These are phyloP conservation scores for Dactylis glomerata DNA, from an alignment of 176 grass and related monocot genomes.

Conservation along the genomic window DNA sequence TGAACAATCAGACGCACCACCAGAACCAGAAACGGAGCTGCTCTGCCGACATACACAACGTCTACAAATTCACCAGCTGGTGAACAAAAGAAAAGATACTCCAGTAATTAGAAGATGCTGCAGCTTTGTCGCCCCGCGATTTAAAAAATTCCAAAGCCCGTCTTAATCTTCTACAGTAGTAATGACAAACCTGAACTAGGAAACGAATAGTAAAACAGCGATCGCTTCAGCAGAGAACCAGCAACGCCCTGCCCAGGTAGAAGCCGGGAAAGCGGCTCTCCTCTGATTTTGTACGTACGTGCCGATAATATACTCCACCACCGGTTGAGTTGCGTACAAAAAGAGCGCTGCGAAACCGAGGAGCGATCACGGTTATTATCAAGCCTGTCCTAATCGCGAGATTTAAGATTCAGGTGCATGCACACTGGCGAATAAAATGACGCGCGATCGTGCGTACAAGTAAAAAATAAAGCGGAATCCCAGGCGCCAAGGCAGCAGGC, in stretches of 20 bases:
- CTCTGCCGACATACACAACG: not conserved
- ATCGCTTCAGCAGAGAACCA: not conserved
- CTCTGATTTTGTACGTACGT: not conserved
- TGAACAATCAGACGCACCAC: not conserved
- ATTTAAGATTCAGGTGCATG: not conserved
- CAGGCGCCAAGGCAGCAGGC: not conserved
- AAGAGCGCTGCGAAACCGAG: constrained; percentile 19
- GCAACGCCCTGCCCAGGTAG: not conserved
- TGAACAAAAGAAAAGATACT: not conserved
- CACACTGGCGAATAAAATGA: not conserved
- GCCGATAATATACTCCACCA: not conserved
- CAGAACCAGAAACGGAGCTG: not conserved
- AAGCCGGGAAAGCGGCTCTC: not conserved
- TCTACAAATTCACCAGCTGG: not conserved
- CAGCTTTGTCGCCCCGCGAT: not conserved
- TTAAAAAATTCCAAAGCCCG: not conserved
- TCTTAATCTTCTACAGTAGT: not conserved
- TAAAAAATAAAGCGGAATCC: not conserved
- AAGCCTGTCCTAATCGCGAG: not conserved
- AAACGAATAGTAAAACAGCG: not conserved
- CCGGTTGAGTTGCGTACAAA: constrained; percentile 11
- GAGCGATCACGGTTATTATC: constrained; percentile 6
- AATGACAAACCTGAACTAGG: not conserved
- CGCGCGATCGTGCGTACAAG: not conserved
- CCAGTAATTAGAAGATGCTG: not conserved